phyloP scores from a whole-genome alignment of 164 flowering plant genomes.

The Amborella trichopoda region DNA sequence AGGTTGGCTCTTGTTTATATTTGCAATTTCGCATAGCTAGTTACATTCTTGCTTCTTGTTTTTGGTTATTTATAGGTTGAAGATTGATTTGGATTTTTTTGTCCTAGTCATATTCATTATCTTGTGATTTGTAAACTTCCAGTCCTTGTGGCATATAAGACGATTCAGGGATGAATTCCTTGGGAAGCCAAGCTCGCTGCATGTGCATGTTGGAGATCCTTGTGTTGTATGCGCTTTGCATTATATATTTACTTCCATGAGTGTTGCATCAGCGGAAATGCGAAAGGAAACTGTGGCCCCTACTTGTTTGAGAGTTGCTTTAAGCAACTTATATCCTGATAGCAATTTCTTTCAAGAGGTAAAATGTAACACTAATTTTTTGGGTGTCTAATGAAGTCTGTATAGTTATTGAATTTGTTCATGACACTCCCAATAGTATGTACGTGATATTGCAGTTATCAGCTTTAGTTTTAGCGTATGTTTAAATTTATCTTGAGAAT shows the following conservation, averaged over 20 bases:
- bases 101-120: neutral
- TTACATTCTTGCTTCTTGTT: neutral
- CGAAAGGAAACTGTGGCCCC: slow-evolving; percentile 76
- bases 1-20: slow-evolving; percentile 34
- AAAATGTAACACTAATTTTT: too few species aligned
- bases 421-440: too few species aligned
- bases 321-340: slow-evolving; percentile 88
- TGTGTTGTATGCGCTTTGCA: slow-evolving; percentile 87
- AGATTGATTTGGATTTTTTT: neutral
- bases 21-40: neutral
- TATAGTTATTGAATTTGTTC: too few species aligned
- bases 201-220: slow-evolving; percentile 89
- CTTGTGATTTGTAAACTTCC: slow-evolving; percentile 11
- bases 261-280: slow-evolving; percentile 38
- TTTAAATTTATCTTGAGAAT: too few species aligned
- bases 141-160: slow-evolving; percentile 90
- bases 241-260: slow-evolving; percentile 70
- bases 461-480: too few species aligned
- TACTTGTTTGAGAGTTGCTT: slow-evolving; percentile 71
- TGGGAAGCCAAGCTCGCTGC: slow-evolving; percentile 45
- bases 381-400: too few species aligned
- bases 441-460: too few species aligned
- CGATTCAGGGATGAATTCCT: slow-evolving; percentile 78
- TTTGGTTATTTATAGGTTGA: neutral
- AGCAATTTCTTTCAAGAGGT: slow-evolving; percentile 96